Percentiles rank a stretch among this genome's conserved stretches.
These are phyloP conservation scores for Lophium mytilinum DNA, from an alignment of 495 filamentous ascomycete species.

Conservation along the genomic window DNA sequence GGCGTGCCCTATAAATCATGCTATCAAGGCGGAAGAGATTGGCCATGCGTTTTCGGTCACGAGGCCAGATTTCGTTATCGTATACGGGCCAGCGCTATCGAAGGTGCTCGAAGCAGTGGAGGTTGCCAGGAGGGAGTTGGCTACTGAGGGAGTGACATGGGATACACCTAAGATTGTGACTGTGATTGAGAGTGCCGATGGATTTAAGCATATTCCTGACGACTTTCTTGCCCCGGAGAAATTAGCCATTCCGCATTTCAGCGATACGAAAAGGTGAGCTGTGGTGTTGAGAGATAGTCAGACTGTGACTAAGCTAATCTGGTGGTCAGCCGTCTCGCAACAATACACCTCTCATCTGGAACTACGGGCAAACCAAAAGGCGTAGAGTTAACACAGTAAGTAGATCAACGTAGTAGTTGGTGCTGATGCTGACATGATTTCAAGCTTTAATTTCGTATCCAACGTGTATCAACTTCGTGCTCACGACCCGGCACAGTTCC, in stretches of 20 bases:
- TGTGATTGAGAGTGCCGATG: constrained; percentile 1
- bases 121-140: not conserved
- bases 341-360: constrained; percentile 11
- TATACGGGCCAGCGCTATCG: constrained; percentile 21
- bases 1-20: constrained; percentile 16
- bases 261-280: constrained; percentile 12
- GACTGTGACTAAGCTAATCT: not conserved
- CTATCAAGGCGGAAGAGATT: constrained; percentile 14
- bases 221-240: constrained; percentile 13
- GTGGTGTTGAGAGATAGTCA: not conserved
- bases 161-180: constrained; percentile 4
- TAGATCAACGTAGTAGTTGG: not conserved
- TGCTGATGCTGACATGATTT: not conserved
- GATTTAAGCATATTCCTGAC: constrained; percentile 3
- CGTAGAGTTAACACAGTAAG: constrained; percentile 12
- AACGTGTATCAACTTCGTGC: constrained; percentile 29
- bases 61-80: constrained; percentile 24
- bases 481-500: constrained; percentile 30
- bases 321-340: not conserved
- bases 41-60: constrained; percentile 13
- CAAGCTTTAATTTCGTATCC: constrained; percentile 12
- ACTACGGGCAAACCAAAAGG: constrained; percentile 22
- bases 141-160: not conserved
- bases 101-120: constrained; percentile 9
- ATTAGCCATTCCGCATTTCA: constrained; percentile 34